Percentiles rank a stretch among this genome's conserved stretches.
Evolutionary conservation across 177 flowering plant genomes (phyloP).

Genomic region (Vitis hybrid): DNA sequence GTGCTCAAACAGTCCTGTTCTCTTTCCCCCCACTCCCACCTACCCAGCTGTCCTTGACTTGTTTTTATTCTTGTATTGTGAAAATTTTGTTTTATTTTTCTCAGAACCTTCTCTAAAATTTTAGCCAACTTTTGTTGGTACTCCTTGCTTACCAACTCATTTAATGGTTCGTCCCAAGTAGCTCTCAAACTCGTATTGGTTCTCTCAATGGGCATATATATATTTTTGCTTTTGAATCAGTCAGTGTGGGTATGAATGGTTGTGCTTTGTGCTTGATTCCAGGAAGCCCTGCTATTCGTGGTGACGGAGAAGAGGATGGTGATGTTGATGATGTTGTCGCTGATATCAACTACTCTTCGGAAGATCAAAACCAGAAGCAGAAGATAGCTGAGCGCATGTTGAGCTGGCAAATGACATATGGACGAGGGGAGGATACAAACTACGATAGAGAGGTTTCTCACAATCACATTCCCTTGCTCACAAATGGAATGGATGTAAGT

Average conservation of each 20-base stretch:
- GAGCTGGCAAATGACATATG: slow-evolving; percentile 79
- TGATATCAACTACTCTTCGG: slow-evolving; percentile 61
- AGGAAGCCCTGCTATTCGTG: slow-evolving; percentile 83
- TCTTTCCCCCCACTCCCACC: too few relatives aligned
- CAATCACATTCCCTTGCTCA: slow-evolving; percentile 70
- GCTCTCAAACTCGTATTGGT: too few relatives aligned
- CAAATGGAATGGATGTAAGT: slow-evolving; percentile 60
- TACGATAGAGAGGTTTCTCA: slow-evolving; percentile 75
- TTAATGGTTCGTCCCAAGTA: too few relatives aligned
- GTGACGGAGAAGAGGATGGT: slow-evolving; percentile 66
- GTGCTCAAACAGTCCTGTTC: too few relatives aligned
- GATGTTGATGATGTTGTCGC: slow-evolving; percentile 52
- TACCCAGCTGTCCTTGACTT: too few relatives aligned
- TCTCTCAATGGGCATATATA: too few relatives aligned
- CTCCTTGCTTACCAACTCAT: too few relatives aligned
- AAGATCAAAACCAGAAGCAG: slow-evolving; percentile 71
- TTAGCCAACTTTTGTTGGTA: too few relatives aligned
- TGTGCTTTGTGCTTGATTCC: slow-evolving; percentile 4
- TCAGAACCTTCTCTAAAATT: too few relatives aligned
- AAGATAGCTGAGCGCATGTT: slow-evolving; percentile 79
- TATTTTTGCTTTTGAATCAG: background rate
- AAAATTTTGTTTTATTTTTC: too few relatives aligned
- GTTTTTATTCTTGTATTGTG: too few relatives aligned
- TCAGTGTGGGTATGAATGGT: background rate
- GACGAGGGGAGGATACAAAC: slow-evolving; percentile 64